Percentiles rank a stretch among this genome's conserved stretches.
Conservation (phyloP, 371 early-diverging fungal genomes). For the Rhizopus microsporus region DNA sequence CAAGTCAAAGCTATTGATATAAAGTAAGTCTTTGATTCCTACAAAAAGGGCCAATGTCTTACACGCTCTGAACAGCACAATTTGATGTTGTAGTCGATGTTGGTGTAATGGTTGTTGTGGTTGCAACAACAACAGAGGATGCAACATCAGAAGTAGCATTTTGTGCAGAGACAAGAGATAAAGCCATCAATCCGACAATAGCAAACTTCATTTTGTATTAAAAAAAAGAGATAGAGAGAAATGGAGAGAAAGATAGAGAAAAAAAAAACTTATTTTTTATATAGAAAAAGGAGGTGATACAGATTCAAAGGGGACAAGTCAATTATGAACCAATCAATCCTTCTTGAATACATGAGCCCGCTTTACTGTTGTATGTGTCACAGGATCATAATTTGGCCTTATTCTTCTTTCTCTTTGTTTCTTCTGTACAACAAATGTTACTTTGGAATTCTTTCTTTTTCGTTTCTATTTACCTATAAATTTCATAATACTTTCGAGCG, state of each 20-base stretch:
- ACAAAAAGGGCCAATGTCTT: background rate
- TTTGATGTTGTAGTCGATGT: conserved; percentile 7
- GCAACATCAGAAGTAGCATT: conserved; percentile 5
- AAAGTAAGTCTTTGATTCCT: background rate
- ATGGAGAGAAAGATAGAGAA: conserved; percentile 16
- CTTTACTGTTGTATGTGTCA: background rate
- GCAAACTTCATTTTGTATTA: conserved; percentile 18
- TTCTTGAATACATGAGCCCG: background rate
- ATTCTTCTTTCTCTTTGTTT: conserved; percentile 19
- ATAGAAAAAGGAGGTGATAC: conserved; percentile 1
- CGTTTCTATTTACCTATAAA: conserved; percentile 36
- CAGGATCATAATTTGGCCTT: conserved; percentile 21
- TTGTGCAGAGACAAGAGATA: conserved; percentile 21
- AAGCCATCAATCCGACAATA: conserved; percentile 12
- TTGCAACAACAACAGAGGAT: conserved; percentile 3
- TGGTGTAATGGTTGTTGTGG: conserved; percentile 8
- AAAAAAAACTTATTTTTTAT: conserved; percentile 8
- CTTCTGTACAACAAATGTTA: conserved; percentile 15
- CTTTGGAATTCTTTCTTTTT: background rate
- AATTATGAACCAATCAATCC: conserved; percentile 5
- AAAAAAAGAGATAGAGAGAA: conserved; percentile 8
- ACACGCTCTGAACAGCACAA: conserved; percentile 30
- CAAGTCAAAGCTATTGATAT: conserved; percentile 22
- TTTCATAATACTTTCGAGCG: conserved; percentile 37
- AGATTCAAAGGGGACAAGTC: background rate